Base-by-base conservation (phyloP, 495 filamentous ascomycete genomes). In the Melanomma pulvis-pyrius region DNA sequence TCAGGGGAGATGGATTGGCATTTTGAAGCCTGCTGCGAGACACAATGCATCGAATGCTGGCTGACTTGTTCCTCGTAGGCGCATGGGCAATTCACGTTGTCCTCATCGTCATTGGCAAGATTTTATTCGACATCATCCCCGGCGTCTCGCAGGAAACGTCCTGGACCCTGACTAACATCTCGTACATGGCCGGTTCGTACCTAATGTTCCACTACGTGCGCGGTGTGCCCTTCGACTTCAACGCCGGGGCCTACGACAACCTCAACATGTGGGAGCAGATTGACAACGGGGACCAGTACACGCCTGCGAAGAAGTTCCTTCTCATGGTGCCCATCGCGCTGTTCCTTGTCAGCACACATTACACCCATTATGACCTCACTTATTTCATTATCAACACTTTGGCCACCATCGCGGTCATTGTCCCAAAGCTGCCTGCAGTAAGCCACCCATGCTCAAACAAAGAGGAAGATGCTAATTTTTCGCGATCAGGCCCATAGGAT, bases 231-330 rank as follows among this genome's bases (percentile, higher is more conserved):
- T 98, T 98, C 79, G 94, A 98, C 74, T 98, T 98, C 84, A 97
- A 98, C 76, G 88, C 92, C n/a, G 94, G 94, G 53, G 94, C 94
- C 63, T 98, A 97, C 81, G 94, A 98, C 79, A 97, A 98, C 75
- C 84, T 98, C 69, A 98, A 97, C 80, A 97, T 98, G 93, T 98
- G 94, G 94, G 94, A 98, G 82, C 94, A 98, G 82, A 98, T 98
- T 75, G 94, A 98, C 81, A 94, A 98, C 73, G 94, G 94, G 29
- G 94, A 94, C 76, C 94, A 98, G 75, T 98, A 97, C 80, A 98
- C 94, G 5, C 94, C 94, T 13, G 87, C 94, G 60, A 98, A 98
- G 85, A 98, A 98, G 78, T 98, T 97, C 78, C 79, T 98, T 63
- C 86, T 98, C 71, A 91, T 87, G 63, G 94, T 97, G 51, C 94